Conservation (phyloP, 345 rosid species). For the Mangifera indica region DNA sequence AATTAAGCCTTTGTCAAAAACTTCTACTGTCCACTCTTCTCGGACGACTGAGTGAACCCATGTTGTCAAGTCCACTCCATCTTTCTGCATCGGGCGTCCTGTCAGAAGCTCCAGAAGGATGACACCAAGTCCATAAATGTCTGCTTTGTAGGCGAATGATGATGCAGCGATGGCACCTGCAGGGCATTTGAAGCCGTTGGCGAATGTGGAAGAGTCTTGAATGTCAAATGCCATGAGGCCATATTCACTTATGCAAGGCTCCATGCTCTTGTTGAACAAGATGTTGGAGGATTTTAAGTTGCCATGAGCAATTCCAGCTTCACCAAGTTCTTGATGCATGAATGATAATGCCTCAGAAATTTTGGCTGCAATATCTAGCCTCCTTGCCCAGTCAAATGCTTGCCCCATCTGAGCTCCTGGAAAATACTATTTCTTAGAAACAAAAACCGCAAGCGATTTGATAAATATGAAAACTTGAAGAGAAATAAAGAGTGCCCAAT, state of each 20-base stretch:
- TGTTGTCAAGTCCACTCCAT: conserved; percentile 46
- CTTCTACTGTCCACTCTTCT: conserved; percentile 68
- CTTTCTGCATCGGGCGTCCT: conserved; percentile 40
- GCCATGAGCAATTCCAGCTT: conserved; percentile 46
- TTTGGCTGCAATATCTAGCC: conserved; percentile 43
- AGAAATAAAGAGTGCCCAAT: background rate
- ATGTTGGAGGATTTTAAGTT: conserved; percentile 66
- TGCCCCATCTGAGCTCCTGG: conserved; percentile 37
- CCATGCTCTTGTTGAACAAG: conserved; percentile 44
- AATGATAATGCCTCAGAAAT: conserved; percentile 43
- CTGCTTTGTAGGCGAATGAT: conserved; percentile 32
- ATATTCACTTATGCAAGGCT: conserved; percentile 62
- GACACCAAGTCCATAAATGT: conserved; percentile 48
- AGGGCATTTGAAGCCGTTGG: conserved; percentile 1
- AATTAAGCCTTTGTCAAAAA: conserved; percentile 50
- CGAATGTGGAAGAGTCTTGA: conserved; percentile 13
- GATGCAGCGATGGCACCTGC: background rate
- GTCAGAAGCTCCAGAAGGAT: conserved; percentile 60
- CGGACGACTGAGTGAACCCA: conserved; percentile 58
- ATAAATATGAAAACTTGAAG: background rate
- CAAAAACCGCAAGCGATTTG: background rate
- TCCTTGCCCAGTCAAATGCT: conserved; percentile 48
- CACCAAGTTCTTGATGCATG: conserved; percentile 45
- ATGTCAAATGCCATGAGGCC: conserved; percentile 39
- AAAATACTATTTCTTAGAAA: background rate